Base-by-base conservation (phyloP, 805 yeast species). In the Suhomyces emberorum region DNA sequence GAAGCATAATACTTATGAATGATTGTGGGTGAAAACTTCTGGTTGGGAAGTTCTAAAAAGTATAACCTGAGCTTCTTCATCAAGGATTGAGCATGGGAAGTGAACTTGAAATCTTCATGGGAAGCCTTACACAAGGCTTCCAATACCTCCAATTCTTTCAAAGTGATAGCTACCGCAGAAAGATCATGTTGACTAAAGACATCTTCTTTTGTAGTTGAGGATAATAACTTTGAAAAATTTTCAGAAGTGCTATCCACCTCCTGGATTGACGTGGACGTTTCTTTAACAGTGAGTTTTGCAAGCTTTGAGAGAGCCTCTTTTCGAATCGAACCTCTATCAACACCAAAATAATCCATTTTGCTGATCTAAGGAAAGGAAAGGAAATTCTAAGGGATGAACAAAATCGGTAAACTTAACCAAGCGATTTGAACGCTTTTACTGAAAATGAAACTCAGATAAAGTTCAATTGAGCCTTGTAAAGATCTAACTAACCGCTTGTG, bases 111-210 rank as follows among this genome's bases (percentile, higher is more conserved):
- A 7, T 55, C 49, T 6, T 63, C 59, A 4, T 39, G 38, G 3
- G 70, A 51, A 8, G 69, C 60, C 18, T 63, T 63, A 41, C 82
- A 76, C 18, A 83, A 56, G 0, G 87, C 83, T 30, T 74, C 46
- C 40, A 81, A 60, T 4, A 74, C 70, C 43, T 81, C 84, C 39
- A 68, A 65, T 51, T 79, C 83, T 39, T 70, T 74, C 26, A 66
- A 57, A 2, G 76, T 58, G 41, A 76, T 63, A 11, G 76, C 73
- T 12, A 71, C 68, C 4, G 59, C 39, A 4, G 63, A 49, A 22
- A 61, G 43, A 14, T 19, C 46, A 14, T 39, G 34, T 21, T 24
- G 34, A 15, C 36, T 37, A 19, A 35, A 41, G 10, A 33, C 25
- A 10, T 44, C 46, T 16, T 30, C 37, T 12, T 30, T 38, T 11